Evolutionary conservation across 345 rosid species (phyloP).

Genomic region (Alliaria petiolata): DNA sequence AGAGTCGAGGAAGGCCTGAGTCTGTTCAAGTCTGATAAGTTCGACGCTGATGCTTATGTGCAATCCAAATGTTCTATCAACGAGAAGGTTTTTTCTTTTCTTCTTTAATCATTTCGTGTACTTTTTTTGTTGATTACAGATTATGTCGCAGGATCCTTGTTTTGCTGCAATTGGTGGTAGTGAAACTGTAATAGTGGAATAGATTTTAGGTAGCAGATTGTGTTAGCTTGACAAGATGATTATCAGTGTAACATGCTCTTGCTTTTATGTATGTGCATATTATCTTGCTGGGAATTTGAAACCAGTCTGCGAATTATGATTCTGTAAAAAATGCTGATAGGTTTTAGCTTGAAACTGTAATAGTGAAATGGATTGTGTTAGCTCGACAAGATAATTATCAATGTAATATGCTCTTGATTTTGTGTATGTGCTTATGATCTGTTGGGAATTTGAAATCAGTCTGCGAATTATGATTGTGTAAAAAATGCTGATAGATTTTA

Average conservation of each 20-base stretch:
- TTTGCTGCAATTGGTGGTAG: not conserved
- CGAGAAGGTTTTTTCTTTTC: constrained; percentile 63
- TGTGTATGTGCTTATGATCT: not conserved
- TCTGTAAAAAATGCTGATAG: too few species aligned
- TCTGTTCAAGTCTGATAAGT: constrained; percentile 85
- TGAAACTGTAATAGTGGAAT: too few species aligned
- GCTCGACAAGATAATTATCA: not conserved
- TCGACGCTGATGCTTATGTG: constrained; percentile 87
- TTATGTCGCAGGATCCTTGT: not conserved
- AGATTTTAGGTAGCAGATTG: too few species aligned
- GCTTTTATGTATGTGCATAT: too few species aligned
- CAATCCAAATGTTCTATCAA: constrained; percentile 94
- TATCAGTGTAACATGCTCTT: too few species aligned
- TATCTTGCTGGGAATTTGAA: too few species aligned
- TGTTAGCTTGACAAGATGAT: too few species aligned
- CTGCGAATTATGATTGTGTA: not conserved
- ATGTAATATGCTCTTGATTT: not conserved
- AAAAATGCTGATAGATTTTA: not conserved
- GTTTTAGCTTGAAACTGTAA: not conserved
- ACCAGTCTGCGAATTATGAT: too few species aligned
- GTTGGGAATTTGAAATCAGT: not conserved
- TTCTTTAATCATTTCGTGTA: not conserved
- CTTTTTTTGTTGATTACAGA: not conserved
- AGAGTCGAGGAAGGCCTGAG: constrained; percentile 80
- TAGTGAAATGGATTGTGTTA: not conserved